A percentile compares a stretch with the other conserved stretches of the same genome.
Evolutionary conservation across 768 basidiomycete species (phyloP).

Genomic region (Mrakia blollopis): DNA sequence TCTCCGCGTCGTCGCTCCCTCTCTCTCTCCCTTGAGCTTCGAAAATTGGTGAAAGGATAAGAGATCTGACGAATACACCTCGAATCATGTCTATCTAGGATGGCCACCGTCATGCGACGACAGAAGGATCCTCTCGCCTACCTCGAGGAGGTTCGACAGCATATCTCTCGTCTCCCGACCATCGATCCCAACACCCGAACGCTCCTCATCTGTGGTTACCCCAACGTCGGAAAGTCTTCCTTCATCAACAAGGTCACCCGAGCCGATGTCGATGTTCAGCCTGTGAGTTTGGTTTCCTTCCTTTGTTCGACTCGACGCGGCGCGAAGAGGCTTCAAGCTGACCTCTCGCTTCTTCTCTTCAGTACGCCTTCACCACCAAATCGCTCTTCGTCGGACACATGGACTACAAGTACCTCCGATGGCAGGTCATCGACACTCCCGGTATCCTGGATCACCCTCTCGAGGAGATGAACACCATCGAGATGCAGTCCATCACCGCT

Average conservation of each 20-base stretch:
- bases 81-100: constrained; percentile 51
- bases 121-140: constrained; percentile 99
- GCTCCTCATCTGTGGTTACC: constrained; percentile 95
- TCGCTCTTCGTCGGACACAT: constrained; percentile 97
- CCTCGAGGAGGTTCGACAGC: constrained; percentile 97
- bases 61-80: not conserved
- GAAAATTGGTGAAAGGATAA: too few relatives aligned
- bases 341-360: not conserved
- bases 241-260: constrained; percentile 99
- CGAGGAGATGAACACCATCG: constrained; percentile 99
- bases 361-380: constrained; percentile 97
- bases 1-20: too few relatives aligned
- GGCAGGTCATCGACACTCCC: constrained; percentile 99
- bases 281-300: constrained; percentile 44
- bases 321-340: not conserved
- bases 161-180: constrained; percentile 94
- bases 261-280: constrained; percentile 98
- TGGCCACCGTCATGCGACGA: constrained; percentile 97
- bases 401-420: constrained; percentile 97
- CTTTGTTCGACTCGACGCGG: not conserved
- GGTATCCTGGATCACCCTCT: constrained; percentile 96
- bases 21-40: too few relatives aligned
- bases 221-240: constrained; percentile 98
- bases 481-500: constrained; percentile 99
- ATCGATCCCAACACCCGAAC: constrained; percentile 99